A percentile compares a stretch with the other conserved stretches of the same genome.
phyloP scores from a whole-genome alignment of 768 basidiomycete genomes.

The Suillus subluteus region DNA sequence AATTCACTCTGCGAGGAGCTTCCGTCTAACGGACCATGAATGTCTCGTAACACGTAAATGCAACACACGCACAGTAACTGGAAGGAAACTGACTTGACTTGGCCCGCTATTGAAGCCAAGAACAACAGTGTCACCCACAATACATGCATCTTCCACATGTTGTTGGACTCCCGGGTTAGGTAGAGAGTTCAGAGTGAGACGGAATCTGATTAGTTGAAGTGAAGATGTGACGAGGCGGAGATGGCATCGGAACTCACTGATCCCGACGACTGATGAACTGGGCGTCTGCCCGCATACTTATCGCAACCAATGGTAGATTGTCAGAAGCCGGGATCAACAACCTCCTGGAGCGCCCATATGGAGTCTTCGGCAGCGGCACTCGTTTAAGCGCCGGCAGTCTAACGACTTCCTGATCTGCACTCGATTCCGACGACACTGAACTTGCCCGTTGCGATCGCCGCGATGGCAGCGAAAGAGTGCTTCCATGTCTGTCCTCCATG shows the following conservation, averaged over 20 bases:
- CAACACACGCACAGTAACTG: conserved; percentile 36
- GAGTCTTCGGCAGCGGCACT: conserved; percentile 36
- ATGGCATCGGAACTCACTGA: conserved; percentile 27
- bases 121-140: conserved; percentile 43
- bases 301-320: conserved; percentile 41
- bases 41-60: conserved; percentile 25
- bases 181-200: conserved; percentile 42
- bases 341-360: conserved; percentile 36
- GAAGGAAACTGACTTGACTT: conserved; percentile 46
- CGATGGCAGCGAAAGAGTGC: neutral
- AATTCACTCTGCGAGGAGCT: conserved; percentile 35
- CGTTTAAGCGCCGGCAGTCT: conserved; percentile 21
- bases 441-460: neutral
- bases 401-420: neutral
- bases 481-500: neutral
- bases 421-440: conserved; percentile 8
- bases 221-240: conserved; percentile 17
- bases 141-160: conserved; percentile 51
- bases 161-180: conserved; percentile 39
- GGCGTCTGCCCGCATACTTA: conserved; percentile 51
- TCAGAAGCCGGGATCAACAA: conserved; percentile 30
- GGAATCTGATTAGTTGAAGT: conserved; percentile 28
- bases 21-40: conserved; percentile 31
- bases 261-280: conserved; percentile 43
- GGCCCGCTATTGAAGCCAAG: conserved; percentile 48